These are phyloP conservation scores for Fusarium sp. DNA, from an alignment of 2,329 filamentous ascomycete genomes.

Conservation along the genomic window DNA sequence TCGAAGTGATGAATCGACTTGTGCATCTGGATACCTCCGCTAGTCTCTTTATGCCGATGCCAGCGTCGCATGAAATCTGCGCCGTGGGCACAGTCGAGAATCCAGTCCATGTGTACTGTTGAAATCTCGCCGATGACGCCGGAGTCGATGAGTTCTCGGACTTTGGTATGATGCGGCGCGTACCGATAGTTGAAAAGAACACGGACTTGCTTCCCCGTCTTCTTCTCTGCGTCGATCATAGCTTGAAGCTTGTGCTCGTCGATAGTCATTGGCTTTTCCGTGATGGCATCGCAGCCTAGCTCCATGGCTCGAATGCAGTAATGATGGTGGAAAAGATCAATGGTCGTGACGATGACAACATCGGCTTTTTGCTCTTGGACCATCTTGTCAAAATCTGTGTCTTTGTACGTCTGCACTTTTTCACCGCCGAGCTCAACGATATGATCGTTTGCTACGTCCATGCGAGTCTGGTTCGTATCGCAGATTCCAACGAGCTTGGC, in stretches of 20 bases:
- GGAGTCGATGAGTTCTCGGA: conserved; percentile 61
- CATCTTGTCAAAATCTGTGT: conserved; percentile 66
- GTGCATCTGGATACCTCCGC: conserved; percentile 68
- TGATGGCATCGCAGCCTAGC: conserved; percentile 67
- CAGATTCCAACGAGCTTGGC: conserved; percentile 64
- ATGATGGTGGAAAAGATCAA: conserved; percentile 68
- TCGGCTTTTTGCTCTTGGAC: conserved; percentile 64
- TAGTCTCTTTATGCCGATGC: conserved; percentile 69
- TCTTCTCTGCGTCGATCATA: conserved; percentile 52
- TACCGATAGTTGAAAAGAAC: conserved; percentile 73
- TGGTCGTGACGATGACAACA: conserved; percentile 69
- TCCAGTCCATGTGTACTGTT: conserved; percentile 70
- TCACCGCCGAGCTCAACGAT: conserved; percentile 58
- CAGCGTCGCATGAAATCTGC: conserved; percentile 71
- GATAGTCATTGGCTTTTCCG: conserved; percentile 72
- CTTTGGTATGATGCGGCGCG: conserved; percentile 69
- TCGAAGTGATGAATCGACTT: conserved; percentile 73
- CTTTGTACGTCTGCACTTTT: conserved; percentile 62
- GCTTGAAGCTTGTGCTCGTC: conserved; percentile 60
- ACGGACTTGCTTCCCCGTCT: conserved; percentile 55
- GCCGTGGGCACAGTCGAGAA: conserved; percentile 68
- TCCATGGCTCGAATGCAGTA: conserved; percentile 69
- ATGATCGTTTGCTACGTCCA: conserved; percentile 63
- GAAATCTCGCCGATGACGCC: conserved; percentile 65
- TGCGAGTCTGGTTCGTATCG: conserved; percentile 68